Conservation (phyloP, 2,329 filamentous ascomycete species). For the Chrysoporthe deuterocubensis region DNA sequence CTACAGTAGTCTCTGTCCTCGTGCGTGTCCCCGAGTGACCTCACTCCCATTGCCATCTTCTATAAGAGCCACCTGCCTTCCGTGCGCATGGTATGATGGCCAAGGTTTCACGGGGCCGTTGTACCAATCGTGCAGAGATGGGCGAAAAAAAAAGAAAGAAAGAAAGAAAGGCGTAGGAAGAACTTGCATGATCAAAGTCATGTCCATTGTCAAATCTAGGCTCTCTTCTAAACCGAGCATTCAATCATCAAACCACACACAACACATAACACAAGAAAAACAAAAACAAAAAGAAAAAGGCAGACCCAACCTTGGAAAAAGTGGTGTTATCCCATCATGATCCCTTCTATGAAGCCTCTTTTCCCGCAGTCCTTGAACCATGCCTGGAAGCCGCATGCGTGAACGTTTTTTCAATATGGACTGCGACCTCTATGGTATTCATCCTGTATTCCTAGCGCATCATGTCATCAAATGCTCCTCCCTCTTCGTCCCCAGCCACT, state of each 20-base stretch:
- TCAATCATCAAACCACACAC: constrained; percentile 6
- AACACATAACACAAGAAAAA: neutral
- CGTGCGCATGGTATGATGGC: neutral
- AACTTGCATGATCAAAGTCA: neutral
- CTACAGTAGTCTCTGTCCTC: neutral
- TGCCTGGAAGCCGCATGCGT: constrained; percentile 1
- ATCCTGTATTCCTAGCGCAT: constrained; percentile 8
- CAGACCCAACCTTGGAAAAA: neutral
- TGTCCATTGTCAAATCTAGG: neutral
- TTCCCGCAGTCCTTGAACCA: constrained; percentile 11
- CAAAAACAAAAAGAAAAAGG: neutral
- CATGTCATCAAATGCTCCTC: constrained; percentile 1
- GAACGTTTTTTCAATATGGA: constrained; percentile 2
- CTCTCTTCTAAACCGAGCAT: constrained; percentile 19
- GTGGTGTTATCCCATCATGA: constrained; percentile 10
- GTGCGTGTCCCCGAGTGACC: neutral
- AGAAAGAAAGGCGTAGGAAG: too few relatives aligned
- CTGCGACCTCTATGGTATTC: neutral
- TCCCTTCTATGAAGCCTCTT: constrained; percentile 17
- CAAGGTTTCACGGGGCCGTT: too few relatives aligned
- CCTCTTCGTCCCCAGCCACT: neutral
- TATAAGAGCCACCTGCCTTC: neutral
- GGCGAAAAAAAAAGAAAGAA: too few relatives aligned
- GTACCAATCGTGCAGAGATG: too few relatives aligned
- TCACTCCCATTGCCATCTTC: neutral